Base-by-base conservation (phyloP, 2,329 filamentous ascomycete species). In the Fusarium buharicum region DNA sequence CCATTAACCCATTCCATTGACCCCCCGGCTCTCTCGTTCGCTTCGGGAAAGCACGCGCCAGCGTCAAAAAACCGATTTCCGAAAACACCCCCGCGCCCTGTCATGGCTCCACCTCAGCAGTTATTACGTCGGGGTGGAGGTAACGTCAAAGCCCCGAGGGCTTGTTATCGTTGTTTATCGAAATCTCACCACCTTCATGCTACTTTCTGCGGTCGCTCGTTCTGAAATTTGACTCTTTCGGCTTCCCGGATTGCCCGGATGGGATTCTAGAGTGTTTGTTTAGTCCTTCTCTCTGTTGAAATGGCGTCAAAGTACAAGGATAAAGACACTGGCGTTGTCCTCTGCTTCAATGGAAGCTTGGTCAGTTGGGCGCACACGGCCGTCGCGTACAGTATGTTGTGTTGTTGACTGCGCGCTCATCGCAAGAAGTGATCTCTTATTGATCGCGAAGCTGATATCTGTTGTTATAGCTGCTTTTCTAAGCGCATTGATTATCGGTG, bases 361-460 rank as follows among this genome's bases (percentile, higher is more conserved):
- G 83, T 99, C 66, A 92, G 93, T 57, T 96, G 91, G 86, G 78
- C 87, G 65, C 95, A 99, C 79, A 99, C 95, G 9, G 77, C 83
- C 43, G 80, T 91, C 68, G 95, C 93, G 57, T 98, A 97, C 76
- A 79, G 90, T 93, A 76, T 67, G 85, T 81, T 47, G 31, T 38
- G 31, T 48, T 36, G 31, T 24, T 22, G 33, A 33, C 44, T 52
- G 22, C 47, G 62, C 40, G 6, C 36, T 43, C 44, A 13, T 47
- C 16, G 31, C 24, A 20, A 30, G 17, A 30, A n/a, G 24, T 54
- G 55, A 39, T 40, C 44, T 24, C 4, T 24, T 24, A 8, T 24
- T 40, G 50, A 36, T 46, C 34, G 30, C 58, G 24, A 52, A 55
- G 59, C 67, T 73, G 48, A 75, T 60, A 16, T 17, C 7, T 50